Evolutionary conservation across 2,329 filamentous ascomycete species (phyloP), one percentile per base, ranked within the genome.

Genomic region (Paecilomyces sp.): DNA sequence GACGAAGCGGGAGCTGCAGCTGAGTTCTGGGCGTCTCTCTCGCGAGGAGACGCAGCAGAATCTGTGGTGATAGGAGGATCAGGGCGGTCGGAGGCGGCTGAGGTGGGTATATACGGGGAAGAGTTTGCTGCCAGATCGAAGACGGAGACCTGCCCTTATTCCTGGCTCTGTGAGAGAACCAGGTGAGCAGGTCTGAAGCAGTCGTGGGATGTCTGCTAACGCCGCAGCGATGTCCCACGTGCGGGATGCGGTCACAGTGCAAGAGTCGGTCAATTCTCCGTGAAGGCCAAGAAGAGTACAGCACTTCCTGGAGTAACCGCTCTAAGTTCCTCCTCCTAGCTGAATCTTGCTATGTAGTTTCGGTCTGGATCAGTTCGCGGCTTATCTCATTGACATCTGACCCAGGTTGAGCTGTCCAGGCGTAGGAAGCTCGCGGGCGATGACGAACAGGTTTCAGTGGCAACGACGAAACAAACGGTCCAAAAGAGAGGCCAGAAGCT

Each of bases 51-150:
- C 70, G 79, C 72, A 75, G 82, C 70, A 74, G 75, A 74, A 70
- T 77, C 73, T 68, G 79, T 75, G 75, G 77, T 74, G 66, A 77
- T 82, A 81, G 83, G 81, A 73, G 78, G 81, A 78, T 82, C 76
- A 82, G 84, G 83, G 81, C 82, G 76, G 86, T 87, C 87, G 85
- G 88, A 78, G 80, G 82, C 80, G 85, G 82, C 79, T 82, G 82
- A 83, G 82, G 84, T 79, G 76, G 77, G 75, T 76, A 73, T 74
- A 74, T 78, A 76, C 73, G 77, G 79, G 77, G 83, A 79, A 74
- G 72, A 80, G 80, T 85, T 83, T 85, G 88, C 83, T 83, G 88
- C 88, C 88, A 90, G 88, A 83, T 86, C 87, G 86, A 85, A 78
- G 76, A 76, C 77, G 79, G 78, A 67, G 68, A 70, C 68, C 68